Evolutionary conservation across 495 filamentous ascomycete genomes (phyloP).

Genomic region (Terfezia boudieri): DNA sequence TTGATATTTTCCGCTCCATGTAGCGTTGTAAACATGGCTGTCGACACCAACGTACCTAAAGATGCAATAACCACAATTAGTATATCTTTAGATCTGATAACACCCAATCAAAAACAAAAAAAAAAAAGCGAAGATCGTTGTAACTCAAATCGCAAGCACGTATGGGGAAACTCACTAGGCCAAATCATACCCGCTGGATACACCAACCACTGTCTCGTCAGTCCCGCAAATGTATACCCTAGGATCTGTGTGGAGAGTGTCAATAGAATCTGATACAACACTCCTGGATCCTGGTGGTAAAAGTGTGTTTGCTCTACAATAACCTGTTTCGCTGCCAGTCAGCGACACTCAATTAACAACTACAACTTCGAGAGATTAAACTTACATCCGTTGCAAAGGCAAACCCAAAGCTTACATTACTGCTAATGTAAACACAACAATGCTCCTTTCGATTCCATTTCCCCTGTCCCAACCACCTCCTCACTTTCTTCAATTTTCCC

Average conservation of each 20-base stretch:
- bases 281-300: slow-evolving; percentile 52
- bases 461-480: slow-evolving; percentile 58
- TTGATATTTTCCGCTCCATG: slow-evolving; percentile 56
- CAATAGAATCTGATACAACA: slow-evolving; percentile 58
- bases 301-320: slow-evolving; percentile 76
- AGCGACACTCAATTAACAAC: too few relatives aligned
- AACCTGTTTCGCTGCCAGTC: slow-evolving; percentile 22
- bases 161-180: slow-evolving; percentile 25
- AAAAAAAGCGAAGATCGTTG: too few relatives aligned
- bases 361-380: neutral
- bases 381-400: slow-evolving; percentile 55
- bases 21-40: slow-evolving; percentile 65
- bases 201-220: slow-evolving; percentile 58
- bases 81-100: neutral
- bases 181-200: slow-evolving; percentile 77
- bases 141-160: neutral
- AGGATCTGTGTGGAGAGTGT: slow-evolving; percentile 69
- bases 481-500: slow-evolving; percentile 23
- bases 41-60: slow-evolving; percentile 53
- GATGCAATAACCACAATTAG: neutral
- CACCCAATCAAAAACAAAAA: neutral
- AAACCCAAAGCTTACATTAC: slow-evolving; percentile 79
- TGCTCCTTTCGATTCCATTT: slow-evolving; percentile 76
- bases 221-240: slow-evolving; percentile 62
- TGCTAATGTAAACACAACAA: slow-evolving; percentile 67